Conservation (phyloP, 306 rosid genomes). For the Hippophae rhamnoides region DNA sequence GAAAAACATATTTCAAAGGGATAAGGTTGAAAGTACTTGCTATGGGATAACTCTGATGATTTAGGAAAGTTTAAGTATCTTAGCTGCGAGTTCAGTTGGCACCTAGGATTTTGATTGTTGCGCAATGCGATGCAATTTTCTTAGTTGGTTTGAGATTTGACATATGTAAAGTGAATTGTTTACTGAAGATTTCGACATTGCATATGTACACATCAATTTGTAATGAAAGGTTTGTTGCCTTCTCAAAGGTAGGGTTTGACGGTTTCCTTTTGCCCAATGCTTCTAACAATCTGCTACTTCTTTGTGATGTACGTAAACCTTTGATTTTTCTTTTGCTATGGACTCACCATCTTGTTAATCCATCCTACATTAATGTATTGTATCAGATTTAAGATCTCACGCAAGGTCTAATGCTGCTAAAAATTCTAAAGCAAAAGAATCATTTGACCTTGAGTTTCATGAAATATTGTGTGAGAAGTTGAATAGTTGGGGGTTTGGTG, state of each 20-base stretch:
- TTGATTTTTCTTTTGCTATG: slow-evolving; percentile 48
- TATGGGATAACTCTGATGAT: slow-evolving; percentile 25
- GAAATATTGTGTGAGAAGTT: slow-evolving; percentile 52
- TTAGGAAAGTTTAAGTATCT: slow-evolving; percentile 31
- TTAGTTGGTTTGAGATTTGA: slow-evolving; percentile 44
- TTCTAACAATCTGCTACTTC: slow-evolving; percentile 41
- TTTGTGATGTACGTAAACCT: slow-evolving; percentile 58
- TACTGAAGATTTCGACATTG: slow-evolving; percentile 43
- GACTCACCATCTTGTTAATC: slow-evolving; percentile 48
- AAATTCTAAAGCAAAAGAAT: slow-evolving; percentile 11
- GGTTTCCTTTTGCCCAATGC: slow-evolving; percentile 40
- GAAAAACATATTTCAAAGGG: slow-evolving; percentile 26
- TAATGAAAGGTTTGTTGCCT: slow-evolving; percentile 42
- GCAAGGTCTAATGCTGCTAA: slow-evolving; percentile 10
- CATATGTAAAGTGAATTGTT: slow-evolving; percentile 32
- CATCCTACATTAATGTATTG: slow-evolving; percentile 30
- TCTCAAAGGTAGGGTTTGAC: slow-evolving; percentile 40
- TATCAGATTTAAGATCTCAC: slow-evolving; percentile 54
- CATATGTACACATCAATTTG: slow-evolving; percentile 24
- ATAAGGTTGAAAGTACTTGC: slow-evolving; percentile 33
- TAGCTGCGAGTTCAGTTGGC: slow-evolving; percentile 69
- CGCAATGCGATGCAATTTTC: slow-evolving; percentile 48
- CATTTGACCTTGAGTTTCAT: slow-evolving; percentile 29
- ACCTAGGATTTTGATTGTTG: slow-evolving; percentile 49
- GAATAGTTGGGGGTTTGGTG: slow-evolving; percentile 41